Conservation (phyloP, 2,329 filamentous ascomycete species). For the Nothomitra cinnamomea region DNA sequence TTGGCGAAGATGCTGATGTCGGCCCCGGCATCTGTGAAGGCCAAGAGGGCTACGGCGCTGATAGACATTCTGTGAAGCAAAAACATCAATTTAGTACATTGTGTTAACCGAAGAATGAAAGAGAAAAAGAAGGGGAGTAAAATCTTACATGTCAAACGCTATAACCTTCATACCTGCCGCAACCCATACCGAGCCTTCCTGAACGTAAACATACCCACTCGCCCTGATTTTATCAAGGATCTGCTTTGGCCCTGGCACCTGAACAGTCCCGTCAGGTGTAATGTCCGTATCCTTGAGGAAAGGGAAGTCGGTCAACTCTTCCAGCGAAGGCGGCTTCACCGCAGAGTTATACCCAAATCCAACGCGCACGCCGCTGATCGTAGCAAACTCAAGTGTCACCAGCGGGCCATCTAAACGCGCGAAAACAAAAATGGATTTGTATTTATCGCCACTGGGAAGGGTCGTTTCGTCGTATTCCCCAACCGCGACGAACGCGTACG, state of each 20-base stretch:
- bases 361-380: constrained; percentile 19
- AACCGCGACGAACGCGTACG: background rate
- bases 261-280: too few relatives aligned
- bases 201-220: too few relatives aligned
- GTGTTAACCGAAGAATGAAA: too few relatives aligned
- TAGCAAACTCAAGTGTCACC: constrained; percentile 22
- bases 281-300: constrained; percentile 13
- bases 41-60: background rate
- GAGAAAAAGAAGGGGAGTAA: too few relatives aligned
- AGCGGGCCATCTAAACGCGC: constrained; percentile 24
- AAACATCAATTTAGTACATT: too few relatives aligned
- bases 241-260: too few relatives aligned
- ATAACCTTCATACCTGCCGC: too few relatives aligned
- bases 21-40: background rate
- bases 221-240: too few relatives aligned
- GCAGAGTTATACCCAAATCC: constrained; percentile 27
- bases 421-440: constrained; percentile 23
- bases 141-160: constrained; percentile 8
- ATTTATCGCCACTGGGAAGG: constrained; percentile 10
- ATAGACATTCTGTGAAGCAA: background rate
- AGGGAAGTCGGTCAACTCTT: constrained; percentile 18
- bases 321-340: constrained; percentile 18
- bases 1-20: background rate
- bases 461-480: background rate
- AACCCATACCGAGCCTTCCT: constrained; percentile 7